phyloP scores from a whole-genome alignment of 768 basidiomycete species.

The Suillus hirtellus region DNA sequence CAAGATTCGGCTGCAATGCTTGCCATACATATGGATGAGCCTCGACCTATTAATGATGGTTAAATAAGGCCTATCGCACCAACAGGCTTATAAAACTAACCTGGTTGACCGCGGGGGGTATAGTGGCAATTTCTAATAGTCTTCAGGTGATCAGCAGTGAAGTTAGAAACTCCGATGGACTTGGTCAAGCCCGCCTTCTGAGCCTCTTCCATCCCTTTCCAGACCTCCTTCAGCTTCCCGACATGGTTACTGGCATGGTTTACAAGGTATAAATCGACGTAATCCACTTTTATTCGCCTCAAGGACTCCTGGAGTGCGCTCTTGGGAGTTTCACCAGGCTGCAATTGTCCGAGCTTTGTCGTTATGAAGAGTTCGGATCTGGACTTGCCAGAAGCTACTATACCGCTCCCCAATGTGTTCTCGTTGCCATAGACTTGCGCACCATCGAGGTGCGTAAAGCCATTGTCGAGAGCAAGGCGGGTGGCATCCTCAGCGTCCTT shows the following conservation, averaged over 20 bases:
- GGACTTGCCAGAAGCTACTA: slow-evolving; percentile 49
- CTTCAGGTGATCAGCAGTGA: slow-evolving; percentile 42
- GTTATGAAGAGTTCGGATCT: slow-evolving; percentile 64
- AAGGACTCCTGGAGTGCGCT: slow-evolving; percentile 54
- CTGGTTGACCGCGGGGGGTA: slow-evolving; percentile 56
- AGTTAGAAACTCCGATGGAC: slow-evolving; percentile 59
- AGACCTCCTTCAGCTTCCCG: slow-evolving; percentile 50
- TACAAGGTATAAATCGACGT: slow-evolving; percentile 66
- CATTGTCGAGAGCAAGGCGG: slow-evolving; percentile 50
- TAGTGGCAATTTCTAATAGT: slow-evolving; percentile 41
- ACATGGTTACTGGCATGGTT: slow-evolving; percentile 44
- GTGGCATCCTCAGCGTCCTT: slow-evolving; percentile 44
- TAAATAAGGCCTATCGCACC: neutral
- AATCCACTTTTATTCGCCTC: slow-evolving; percentile 50
- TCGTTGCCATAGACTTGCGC: slow-evolving; percentile 64
- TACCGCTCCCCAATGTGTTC: slow-evolving; percentile 49
- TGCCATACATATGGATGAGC: slow-evolving; percentile 54
- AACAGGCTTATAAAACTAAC: slow-evolving; percentile 23
- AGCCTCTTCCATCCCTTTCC: slow-evolving; percentile 62
- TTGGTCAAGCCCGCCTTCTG: slow-evolving; percentile 42
- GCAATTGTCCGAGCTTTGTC: slow-evolving; percentile 47
- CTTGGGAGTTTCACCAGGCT: slow-evolving; percentile 46
- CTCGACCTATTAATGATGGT: slow-evolving; percentile 39
- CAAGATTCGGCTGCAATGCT: slow-evolving; percentile 38
- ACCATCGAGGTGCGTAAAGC: slow-evolving; percentile 64